Conservation (phyloP, 2,329 filamentous ascomycete species). For the Monascus ruber region DNA sequence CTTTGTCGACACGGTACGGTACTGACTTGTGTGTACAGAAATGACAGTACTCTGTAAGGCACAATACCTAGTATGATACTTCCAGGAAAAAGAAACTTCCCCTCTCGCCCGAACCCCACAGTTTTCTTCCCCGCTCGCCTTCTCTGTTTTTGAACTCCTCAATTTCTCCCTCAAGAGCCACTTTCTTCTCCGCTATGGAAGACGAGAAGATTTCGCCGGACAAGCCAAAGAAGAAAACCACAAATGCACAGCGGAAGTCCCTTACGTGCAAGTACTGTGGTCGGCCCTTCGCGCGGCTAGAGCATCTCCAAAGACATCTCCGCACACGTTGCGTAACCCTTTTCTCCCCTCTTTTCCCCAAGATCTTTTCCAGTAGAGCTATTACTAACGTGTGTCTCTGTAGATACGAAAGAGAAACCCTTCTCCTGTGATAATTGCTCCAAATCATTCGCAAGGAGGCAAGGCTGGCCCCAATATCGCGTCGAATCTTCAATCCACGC, state of each 20-base stretch:
- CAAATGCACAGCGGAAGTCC: conserved; percentile 33
- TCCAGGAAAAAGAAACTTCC: too few relatives aligned
- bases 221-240: conserved; percentile 31
- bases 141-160: conserved; percentile 13
- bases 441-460: conserved; percentile 39
- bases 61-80: too few relatives aligned
- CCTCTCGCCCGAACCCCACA: conserved; percentile 22
- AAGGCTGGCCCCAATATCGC: conserved; percentile 2
- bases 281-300: conserved; percentile 36
- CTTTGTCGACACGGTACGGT: too few relatives aligned
- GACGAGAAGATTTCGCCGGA: conserved; percentile 23
- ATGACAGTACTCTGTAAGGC: too few relatives aligned
- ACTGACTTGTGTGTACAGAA: too few relatives aligned
- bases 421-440: conserved; percentile 40
- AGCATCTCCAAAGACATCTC: conserved; percentile 42
- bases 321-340: conserved; percentile 37
- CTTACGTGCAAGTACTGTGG: conserved; percentile 39
- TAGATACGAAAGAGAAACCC: conserved; percentile 40
- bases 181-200: conserved; percentile 21
- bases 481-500: too few relatives aligned
- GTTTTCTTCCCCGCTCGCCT: conserved; percentile 20
- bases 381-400: conserved; percentile 13
- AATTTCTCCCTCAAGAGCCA: conserved; percentile 10
- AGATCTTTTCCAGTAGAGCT: conserved; percentile 1
- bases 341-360: conserved; percentile 5